Conservation (phyloP, 345 rosid species). For the Arabidopsis arenosa region DNA sequence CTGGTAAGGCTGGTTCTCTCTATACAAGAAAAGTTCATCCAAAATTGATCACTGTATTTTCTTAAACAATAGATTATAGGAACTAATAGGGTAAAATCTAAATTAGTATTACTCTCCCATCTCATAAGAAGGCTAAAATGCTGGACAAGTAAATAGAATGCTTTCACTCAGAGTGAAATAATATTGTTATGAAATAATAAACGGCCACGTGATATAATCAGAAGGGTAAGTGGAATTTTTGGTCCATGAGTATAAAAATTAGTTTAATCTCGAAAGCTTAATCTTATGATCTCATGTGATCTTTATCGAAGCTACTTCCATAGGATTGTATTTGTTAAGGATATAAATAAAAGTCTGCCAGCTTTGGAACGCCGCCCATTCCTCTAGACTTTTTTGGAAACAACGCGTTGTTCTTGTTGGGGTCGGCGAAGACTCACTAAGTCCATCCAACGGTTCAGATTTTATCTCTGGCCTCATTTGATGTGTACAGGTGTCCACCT, state of each 20-base stretch:
- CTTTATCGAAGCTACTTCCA: conserved; percentile 10
- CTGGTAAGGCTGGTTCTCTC: no score
- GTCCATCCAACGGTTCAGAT: not conserved
- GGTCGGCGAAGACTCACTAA: conserved; percentile 21
- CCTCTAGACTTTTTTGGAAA: conserved; percentile 7
- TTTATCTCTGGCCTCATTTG: not conserved
- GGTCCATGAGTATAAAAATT: not conserved
- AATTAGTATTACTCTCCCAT: not conserved
- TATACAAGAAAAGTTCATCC: no score
- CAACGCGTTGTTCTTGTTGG: conserved; percentile 27
- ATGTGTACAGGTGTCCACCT: not conserved
- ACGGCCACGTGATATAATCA: not conserved
- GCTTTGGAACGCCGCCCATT: conserved; percentile 22
- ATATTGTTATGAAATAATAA: not conserved
- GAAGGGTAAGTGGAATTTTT: not conserved
- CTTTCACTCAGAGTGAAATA: not conserved
- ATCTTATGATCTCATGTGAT: not conserved
- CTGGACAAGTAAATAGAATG: no score
- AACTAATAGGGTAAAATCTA: no score
- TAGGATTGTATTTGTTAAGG: not conserved
- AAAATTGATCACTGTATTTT: not conserved
- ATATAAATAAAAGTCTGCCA: not conserved
- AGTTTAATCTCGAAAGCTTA: not conserved
- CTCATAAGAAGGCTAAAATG: not conserved
- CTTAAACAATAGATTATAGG: not conserved